Evolutionary conservation across 495 filamentous ascomycete genomes (phyloP), one percentile per base, ranked within the genome.

Genomic region (Penicillium roqueforti): DNA sequence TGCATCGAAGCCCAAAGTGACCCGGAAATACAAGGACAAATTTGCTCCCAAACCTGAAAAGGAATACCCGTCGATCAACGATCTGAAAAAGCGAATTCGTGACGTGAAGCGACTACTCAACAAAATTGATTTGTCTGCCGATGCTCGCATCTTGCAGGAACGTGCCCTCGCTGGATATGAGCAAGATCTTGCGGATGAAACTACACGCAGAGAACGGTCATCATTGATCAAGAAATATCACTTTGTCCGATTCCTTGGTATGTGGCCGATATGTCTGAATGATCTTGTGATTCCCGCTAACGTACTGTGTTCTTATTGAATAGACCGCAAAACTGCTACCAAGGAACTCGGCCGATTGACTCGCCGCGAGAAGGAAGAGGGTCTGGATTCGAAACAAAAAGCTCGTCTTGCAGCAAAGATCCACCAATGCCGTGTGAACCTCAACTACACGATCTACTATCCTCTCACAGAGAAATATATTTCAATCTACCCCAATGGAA

Each of bases 221-320:
- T 77, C 80, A 49, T 87, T 95, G 80, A 92, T 92, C 45, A 81
- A 78, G 65, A 90, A 84, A 61, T 98, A 96, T 65, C 92, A 96
- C 66, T 96, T 93, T 82, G 87, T 97, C 22, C 78, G 93, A 44
- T 98, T 98, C 89, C 87, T 79, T 80, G 91, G 72, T 76, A 67
- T 46, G 65, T 61, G 14, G 1, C 9, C 48, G 47, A 56, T 23
- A 25, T 2, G 1, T 48, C 39, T 41, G n/a, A 16, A 39, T 50
- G 32, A 22, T 42, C n/a, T 28, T 43, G 3, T 14, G 39, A 22
- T 4, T 34, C 40, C 13, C 53, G 40, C 34, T 55, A 53, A 59
- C 23, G 9, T 11, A 25, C 4, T 2, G 19, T 29, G n/a, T 47
- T 31, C 16, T n/a, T 4, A 9, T 48, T 34, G 16, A 48, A 16